Conservation (phyloP, 352 stramenopile genomes). For the Phytophthora rubi region DNA sequence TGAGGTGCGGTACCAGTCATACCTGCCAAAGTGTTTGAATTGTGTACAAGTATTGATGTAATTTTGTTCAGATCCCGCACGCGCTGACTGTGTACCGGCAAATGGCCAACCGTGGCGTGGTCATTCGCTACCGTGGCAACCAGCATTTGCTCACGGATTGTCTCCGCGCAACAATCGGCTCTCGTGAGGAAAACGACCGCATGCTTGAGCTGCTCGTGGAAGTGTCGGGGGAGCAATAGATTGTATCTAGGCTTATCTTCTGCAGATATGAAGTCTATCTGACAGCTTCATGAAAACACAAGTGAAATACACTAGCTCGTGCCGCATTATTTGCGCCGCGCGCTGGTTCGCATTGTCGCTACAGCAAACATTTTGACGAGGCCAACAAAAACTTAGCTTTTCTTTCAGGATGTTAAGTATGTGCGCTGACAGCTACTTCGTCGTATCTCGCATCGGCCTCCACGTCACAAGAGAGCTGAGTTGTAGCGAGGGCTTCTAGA, state of each 20-base stretch:
- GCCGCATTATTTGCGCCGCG: not conserved
- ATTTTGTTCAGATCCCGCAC: constrained; percentile 66
- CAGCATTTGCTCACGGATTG: constrained; percentile 96
- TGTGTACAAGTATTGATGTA: not conserved
- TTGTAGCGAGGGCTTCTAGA: not conserved
- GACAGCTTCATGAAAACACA: not conserved
- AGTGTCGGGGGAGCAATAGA: constrained; percentile 66
- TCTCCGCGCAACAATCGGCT: constrained; percentile 95
- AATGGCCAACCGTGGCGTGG: constrained; percentile 93
- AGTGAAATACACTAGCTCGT: not conserved
- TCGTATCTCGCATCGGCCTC: not conserved
- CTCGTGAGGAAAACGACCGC: constrained; percentile 91
- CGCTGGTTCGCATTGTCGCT: not conserved
- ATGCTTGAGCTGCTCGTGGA: constrained; percentile 90
- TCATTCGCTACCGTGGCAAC: constrained; percentile 97
- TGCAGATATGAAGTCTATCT: not conserved
- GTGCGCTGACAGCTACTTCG: not conserved
- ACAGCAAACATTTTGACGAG: not conserved
- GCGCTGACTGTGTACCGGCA: constrained; percentile 94
- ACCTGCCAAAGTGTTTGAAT: not conserved
- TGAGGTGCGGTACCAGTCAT: constrained; percentile 60
- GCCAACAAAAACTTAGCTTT: not conserved
- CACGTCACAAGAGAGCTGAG: not conserved
- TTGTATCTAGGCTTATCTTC: not conserved
- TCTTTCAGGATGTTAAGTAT: not conserved